These are phyloP conservation scores for Balansia obtecta DNA, from an alignment of 2,329 filamentous ascomycete genomes.

Conservation along the genomic window DNA sequence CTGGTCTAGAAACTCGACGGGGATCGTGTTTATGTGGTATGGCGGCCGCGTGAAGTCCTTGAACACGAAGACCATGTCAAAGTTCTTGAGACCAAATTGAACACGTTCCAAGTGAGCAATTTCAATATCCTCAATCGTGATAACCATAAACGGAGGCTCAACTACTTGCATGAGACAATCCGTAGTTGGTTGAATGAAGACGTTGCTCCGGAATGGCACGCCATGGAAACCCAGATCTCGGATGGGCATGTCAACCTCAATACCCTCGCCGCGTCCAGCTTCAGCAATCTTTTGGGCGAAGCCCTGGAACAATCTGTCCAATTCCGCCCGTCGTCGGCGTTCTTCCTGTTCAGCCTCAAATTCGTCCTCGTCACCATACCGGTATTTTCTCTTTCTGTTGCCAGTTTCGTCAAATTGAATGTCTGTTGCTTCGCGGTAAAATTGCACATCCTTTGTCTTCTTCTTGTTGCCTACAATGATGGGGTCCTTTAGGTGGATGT, in stretches of 20 bases:
- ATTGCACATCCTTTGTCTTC: slow-evolving; percentile 98
- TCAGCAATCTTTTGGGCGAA: slow-evolving; percentile 98
- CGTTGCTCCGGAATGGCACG: slow-evolving; percentile 90
- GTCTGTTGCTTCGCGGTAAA: slow-evolving; percentile 94
- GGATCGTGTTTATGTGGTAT: slow-evolving; percentile 95
- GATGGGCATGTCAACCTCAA: slow-evolving; percentile 94
- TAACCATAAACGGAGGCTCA: slow-evolving; percentile 90
- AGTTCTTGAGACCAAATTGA: slow-evolving; percentile 94
- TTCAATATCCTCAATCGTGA: slow-evolving; percentile 92
- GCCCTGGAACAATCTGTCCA: slow-evolving; percentile 89
- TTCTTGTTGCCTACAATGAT: slow-evolving; percentile 96
- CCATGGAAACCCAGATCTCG: slow-evolving; percentile 93
- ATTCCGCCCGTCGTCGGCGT: slow-evolving; percentile 74
- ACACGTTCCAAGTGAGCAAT: slow-evolving; percentile 94
- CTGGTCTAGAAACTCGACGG: slow-evolving; percentile 83
- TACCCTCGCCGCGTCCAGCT: slow-evolving; percentile 77
- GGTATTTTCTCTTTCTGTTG: slow-evolving; percentile 93
- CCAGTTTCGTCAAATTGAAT: slow-evolving; percentile 99
- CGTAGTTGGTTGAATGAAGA: slow-evolving; percentile 89
- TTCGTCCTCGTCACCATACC: slow-evolving; percentile 95
- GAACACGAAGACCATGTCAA: slow-evolving; percentile 96
- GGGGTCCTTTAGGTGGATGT: slow-evolving; percentile 93
- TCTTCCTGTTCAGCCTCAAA: slow-evolving; percentile 98
- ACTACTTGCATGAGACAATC: slow-evolving; percentile 96
- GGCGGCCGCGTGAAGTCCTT: slow-evolving; percentile 91